phyloP scores from a whole-genome alignment of 768 basidiomycete species.

The Boletus edulis region DNA sequence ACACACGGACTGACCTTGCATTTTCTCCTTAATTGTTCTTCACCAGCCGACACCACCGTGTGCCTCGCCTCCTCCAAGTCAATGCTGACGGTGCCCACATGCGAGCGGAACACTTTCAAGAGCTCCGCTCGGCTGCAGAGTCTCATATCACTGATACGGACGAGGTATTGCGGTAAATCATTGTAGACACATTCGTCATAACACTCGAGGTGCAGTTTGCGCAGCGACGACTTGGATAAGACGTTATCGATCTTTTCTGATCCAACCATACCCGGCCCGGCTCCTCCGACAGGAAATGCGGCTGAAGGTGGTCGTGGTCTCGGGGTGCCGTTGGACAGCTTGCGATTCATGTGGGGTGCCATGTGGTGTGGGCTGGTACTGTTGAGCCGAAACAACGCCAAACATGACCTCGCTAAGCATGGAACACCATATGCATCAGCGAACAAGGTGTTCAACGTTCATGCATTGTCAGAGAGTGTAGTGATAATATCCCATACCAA shows the following conservation, averaged over 20 bases:
- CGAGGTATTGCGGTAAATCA: conserved; percentile 10
- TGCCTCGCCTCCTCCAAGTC: background rate
- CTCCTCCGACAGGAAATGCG: background rate
- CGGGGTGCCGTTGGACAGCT: background rate
- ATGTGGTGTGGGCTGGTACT: too few relatives aligned
- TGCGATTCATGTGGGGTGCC: background rate
- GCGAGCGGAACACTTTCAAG: conserved; percentile 1
- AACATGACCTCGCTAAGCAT: too few relatives aligned
- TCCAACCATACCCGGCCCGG: background rate
- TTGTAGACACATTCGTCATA: conserved; percentile 10
- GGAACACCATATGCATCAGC: too few relatives aligned
- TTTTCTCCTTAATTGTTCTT: background rate
- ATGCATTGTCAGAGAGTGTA: too few relatives aligned
- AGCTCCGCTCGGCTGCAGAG: conserved; percentile 8
- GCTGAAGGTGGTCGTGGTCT: background rate
- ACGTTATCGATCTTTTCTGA: background rate
- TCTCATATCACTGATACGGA: conserved; percentile 9
- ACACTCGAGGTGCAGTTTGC: background rate
- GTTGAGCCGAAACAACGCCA: too few relatives aligned
- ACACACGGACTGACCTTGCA: conserved; percentile 1
- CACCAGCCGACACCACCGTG: background rate
- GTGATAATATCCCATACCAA: too few relatives aligned
- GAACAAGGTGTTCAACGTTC: too few relatives aligned
- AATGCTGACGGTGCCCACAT: background rate
- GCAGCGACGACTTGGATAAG: background rate